phyloP scores from a whole-genome alignment of 1,139 yeast genomes.

The Candida pseudoviswanathii region DNA sequence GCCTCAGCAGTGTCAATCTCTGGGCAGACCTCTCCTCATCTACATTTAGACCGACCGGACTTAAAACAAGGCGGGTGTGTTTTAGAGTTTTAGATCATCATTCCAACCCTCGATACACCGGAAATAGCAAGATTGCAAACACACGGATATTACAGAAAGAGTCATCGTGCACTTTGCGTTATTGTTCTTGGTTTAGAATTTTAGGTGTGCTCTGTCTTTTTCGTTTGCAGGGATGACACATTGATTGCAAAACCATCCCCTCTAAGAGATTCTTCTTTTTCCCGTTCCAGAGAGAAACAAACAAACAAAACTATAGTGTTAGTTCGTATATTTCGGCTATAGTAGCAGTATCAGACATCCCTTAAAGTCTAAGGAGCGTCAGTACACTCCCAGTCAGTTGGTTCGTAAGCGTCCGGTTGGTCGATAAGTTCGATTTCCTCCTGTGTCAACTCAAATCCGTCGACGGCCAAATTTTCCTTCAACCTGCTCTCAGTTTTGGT shows the following conservation, averaged over 20 bases:
- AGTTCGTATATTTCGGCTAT: neutral
- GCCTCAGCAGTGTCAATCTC: too few relatives aligned
- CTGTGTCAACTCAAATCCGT: slow-evolving; percentile 49
- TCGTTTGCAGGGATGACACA: neutral
- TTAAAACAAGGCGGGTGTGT: too few relatives aligned
- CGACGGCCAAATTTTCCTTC: slow-evolving; percentile 42
- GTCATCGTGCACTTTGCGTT: too few relatives aligned
- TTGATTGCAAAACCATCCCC: neutral
- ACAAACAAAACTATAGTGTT: neutral
- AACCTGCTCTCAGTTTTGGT: slow-evolving; percentile 31
- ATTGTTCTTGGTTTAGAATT: too few relatives aligned
- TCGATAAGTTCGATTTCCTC: slow-evolving; percentile 42
- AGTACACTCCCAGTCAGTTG: slow-evolving; percentile 73
- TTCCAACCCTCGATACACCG: too few relatives aligned
- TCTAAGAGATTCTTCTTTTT: too few relatives aligned
- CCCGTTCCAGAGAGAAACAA: neutral
- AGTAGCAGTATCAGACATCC: neutral
- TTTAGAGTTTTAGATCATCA: too few relatives aligned
- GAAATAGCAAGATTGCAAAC: too few relatives aligned
- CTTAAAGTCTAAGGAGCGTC: slow-evolving; percentile 43
- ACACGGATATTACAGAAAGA: too few relatives aligned
- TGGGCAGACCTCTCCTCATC: too few relatives aligned
- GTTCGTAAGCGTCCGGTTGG: slow-evolving; percentile 55
- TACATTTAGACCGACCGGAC: too few relatives aligned
- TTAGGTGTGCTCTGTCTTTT: neutral